phyloP scores from a whole-genome alignment of 129 eudicot genomes.

The Solidago caesia region DNA sequence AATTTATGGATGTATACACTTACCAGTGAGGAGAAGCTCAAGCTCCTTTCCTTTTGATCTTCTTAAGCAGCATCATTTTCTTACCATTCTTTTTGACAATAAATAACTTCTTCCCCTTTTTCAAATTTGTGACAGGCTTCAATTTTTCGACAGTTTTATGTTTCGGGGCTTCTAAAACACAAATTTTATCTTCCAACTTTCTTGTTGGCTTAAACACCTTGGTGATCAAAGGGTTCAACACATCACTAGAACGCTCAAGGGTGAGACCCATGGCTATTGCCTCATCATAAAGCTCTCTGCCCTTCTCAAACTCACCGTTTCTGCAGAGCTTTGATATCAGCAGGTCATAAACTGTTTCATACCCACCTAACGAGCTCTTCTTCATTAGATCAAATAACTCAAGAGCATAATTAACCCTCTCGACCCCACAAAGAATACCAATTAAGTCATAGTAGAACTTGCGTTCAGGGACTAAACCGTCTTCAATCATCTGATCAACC shows the following conservation, averaged over 20 bases:
- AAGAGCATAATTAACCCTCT: slow-evolving; percentile 58
- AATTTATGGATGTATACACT: not conserved
- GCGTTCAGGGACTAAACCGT: slow-evolving; percentile 44
- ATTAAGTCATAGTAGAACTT: slow-evolving; percentile 57
- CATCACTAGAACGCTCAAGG: slow-evolving; percentile 43
- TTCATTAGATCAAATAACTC: slow-evolving; percentile 64
- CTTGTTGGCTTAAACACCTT: slow-evolving; percentile 49
- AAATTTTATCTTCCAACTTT: slow-evolving; percentile 37
- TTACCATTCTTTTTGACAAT: slow-evolving; percentile 24
- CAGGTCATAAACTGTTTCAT: slow-evolving; percentile 60
- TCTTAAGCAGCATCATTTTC: slow-evolving; percentile 26
- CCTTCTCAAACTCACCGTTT: slow-evolving; percentile 58
- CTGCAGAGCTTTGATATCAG: slow-evolving; percentile 57
- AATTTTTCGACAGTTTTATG: slow-evolving; percentile 16
- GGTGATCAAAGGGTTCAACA: slow-evolving; percentile 49
- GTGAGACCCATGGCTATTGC: slow-evolving; percentile 47
- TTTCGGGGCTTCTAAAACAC: slow-evolving; percentile 19
- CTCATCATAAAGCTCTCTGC: slow-evolving; percentile 61
- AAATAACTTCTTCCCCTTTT: slow-evolving; percentile 29
- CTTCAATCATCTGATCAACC: slow-evolving; percentile 54
- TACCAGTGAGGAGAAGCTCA: slow-evolving; percentile 15
- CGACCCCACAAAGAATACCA: slow-evolving; percentile 67
- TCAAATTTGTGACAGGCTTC: slow-evolving; percentile 18
- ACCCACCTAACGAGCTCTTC: slow-evolving; percentile 44
- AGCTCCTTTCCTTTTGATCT: slow-evolving; percentile 27